Evolutionary conservation across 306 rosid species (phyloP).

Genomic region (Cicer judaicum): DNA sequence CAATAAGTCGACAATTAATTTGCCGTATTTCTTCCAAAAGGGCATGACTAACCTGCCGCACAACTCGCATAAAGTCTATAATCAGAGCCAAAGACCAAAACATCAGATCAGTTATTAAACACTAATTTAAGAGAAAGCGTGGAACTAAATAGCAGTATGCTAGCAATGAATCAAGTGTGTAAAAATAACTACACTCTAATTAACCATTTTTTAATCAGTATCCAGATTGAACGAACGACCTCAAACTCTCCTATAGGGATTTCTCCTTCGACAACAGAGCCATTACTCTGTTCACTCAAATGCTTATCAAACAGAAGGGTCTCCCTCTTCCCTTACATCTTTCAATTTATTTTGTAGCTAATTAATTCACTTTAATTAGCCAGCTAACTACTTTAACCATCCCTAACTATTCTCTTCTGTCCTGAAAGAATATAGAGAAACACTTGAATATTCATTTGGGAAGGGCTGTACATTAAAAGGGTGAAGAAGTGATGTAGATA

Average conservation of each 20-base stretch:
- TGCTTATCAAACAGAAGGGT: background rate
- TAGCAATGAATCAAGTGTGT: slow-evolving; percentile 9
- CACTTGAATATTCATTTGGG: slow-evolving; percentile 1
- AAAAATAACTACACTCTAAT: slow-evolving; percentile 18
- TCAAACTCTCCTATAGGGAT: background rate
- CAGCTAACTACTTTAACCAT: background rate
- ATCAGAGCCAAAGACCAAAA: slow-evolving; percentile 36
- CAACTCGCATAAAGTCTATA: slow-evolving; percentile 34
- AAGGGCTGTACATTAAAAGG: background rate
- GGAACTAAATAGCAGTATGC: background rate
- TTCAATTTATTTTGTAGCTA: background rate
- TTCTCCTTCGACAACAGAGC: background rate
- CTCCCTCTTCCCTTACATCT: background rate
- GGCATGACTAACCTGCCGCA: slow-evolving; percentile 78
- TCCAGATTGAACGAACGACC: background rate
- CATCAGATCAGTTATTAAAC: slow-evolving; percentile 23
- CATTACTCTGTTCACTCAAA: background rate
- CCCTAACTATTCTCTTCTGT: background rate
- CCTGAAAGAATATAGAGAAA: background rate
- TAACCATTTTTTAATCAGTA: slow-evolving; percentile 28
- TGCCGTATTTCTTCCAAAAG: slow-evolving; percentile 87
- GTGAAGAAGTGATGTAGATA: slow-evolving; percentile 9
- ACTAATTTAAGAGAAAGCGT: background rate
- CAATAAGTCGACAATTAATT: slow-evolving; percentile 81
- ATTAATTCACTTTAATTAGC: background rate